phyloP scores from a whole-genome alignment of 371 early-diverging fungal genomes.

The Lichtheimia ramosa region DNA sequence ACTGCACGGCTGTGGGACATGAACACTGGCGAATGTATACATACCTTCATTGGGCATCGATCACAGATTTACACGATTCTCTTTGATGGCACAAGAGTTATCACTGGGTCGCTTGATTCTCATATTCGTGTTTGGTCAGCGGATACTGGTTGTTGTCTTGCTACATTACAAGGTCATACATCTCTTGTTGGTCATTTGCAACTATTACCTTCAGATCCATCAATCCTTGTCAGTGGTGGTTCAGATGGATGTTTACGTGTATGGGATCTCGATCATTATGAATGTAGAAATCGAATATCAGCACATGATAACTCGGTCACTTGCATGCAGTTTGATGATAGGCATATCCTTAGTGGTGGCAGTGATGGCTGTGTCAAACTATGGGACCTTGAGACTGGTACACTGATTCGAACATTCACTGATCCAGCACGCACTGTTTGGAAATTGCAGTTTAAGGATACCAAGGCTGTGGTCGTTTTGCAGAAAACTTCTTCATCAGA shows the following conservation, averaged over 20 bases:
- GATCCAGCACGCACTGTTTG: slow-evolving; percentile 58
- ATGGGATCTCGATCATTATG: slow-evolving; percentile 75
- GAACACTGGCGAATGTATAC: slow-evolving; percentile 64
- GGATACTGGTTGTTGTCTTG: slow-evolving; percentile 53
- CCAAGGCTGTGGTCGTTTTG: slow-evolving; percentile 58
- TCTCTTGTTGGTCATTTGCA: slow-evolving; percentile 85
- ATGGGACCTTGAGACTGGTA: slow-evolving; percentile 79
- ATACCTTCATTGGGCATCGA: slow-evolving; percentile 66
- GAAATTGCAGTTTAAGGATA: slow-evolving; percentile 59
- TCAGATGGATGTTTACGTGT: slow-evolving; percentile 85
- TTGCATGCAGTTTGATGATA: slow-evolving; percentile 78
- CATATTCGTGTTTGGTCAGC: slow-evolving; percentile 72
- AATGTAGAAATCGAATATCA: slow-evolving; percentile 64
- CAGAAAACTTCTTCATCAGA: slow-evolving; percentile 32
- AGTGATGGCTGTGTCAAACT: slow-evolving; percentile 83
- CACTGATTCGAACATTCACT: slow-evolving; percentile 64
- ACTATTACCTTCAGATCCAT: slow-evolving; percentile 39
- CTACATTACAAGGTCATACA: slow-evolving; percentile 74
- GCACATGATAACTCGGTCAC: slow-evolving; percentile 84
- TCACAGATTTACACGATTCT: slow-evolving; percentile 68
- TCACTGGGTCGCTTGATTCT: slow-evolving; percentile 79
- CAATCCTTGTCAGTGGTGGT: slow-evolving; percentile 28
- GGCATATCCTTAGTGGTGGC: slow-evolving; percentile 77
- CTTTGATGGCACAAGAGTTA: slow-evolving; percentile 61
- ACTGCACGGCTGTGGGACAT: slow-evolving; percentile 88